Base-by-base conservation (phyloP, 768 basidiomycete species). In the Tricholoma hemisulphureum region DNA sequence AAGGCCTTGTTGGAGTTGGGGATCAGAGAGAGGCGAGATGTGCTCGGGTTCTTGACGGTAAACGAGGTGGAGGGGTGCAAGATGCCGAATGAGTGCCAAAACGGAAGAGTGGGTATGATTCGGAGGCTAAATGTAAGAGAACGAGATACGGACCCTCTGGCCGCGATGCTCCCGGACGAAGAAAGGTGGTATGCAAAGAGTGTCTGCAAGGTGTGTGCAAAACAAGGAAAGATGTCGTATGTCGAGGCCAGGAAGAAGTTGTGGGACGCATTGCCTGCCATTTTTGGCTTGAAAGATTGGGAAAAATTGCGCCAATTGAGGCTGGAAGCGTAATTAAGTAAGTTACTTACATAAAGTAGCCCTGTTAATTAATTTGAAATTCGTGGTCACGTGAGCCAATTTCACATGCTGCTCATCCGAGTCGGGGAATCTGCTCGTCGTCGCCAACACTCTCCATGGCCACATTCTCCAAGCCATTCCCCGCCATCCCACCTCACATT, bases 381-480 rank as follows among this genome's bases (percentile, higher is more conserved):
- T n/a, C n/a, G n/a, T 32, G 5, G 14, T 32, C 32, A 32, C 32
- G 32, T 32, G 32, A 14, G 2, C 32, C 14, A 14, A 32, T 32
- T 32, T 32, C 32, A 32, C 32, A 32, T 32, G n/a, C n/a, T n/a
- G n/a, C n/a, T n/a, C n/a, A n/a, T n/a, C n/a, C n/a, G n/a, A n/a
- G n/a, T n/a, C n/a, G n/a, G n/a, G n/a, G 32, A 32, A 32, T 32
- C 9, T 32, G 32, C 14, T 8, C 14, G 32, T 14, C 32, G 8
- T 32, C 8, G 14, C 48, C 24, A 24, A 24, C 20, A n/a, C 26
- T 28, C 31, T 7, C 32, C 10, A 65, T 65, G 64, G 55, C 60
- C 10, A 56, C 32, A 11, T 56, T 65, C 24, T 65, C 65, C 4
- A 65, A 59, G 45, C 65, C 62, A 37, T 13, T 50, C 58, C 9